phyloP scores from a whole-genome alignment of 1,139 yeast species.

The Pichia sp. region DNA sequence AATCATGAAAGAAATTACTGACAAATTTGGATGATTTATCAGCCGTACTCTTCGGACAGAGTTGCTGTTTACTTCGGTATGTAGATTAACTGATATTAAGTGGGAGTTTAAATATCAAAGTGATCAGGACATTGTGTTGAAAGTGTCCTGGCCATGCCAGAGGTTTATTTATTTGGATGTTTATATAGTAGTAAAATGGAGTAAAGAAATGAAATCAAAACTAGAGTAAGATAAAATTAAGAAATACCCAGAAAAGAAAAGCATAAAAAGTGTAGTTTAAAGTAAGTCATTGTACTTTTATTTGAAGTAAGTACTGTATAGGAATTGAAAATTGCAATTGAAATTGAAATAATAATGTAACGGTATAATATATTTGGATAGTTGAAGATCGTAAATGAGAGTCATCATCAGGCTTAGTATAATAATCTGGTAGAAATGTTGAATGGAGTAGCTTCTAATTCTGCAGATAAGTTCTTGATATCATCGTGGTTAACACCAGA shows the following conservation, averaged over 20 bases:
- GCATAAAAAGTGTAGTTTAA: constrained; percentile 6
- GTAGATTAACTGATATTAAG: neutral
- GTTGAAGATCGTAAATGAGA: constrained; percentile 2
- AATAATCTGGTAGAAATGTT: constrained; percentile 89
- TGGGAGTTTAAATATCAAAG: neutral
- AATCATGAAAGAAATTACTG: too few species aligned
- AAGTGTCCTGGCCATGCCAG: constrained; percentile 8
- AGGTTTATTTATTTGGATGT: neutral
- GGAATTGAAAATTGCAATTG: neutral
- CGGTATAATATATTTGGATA: neutral
- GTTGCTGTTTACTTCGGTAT: too few species aligned
- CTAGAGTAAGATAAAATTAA: neutral
- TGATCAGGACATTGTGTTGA: constrained; percentile 12
- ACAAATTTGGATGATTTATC: too few species aligned
- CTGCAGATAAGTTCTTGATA: constrained; percentile 81
- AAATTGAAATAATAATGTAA: neutral
- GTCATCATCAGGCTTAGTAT: constrained; percentile 46
- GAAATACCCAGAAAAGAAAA: neutral
- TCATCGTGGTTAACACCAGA: constrained; percentile 81
- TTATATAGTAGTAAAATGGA: neutral
- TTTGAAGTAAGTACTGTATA: neutral
- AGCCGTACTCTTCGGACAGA: too few species aligned
- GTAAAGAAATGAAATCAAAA: neutral
- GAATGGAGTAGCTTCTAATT: constrained; percentile 87
- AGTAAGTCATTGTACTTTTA: neutral